A percentile compares a stretch with the other conserved stretches of the same genome.
Conservation (phyloP, 371 early-diverging fungal genomes). For the Sporodiniella umbellata region DNA sequence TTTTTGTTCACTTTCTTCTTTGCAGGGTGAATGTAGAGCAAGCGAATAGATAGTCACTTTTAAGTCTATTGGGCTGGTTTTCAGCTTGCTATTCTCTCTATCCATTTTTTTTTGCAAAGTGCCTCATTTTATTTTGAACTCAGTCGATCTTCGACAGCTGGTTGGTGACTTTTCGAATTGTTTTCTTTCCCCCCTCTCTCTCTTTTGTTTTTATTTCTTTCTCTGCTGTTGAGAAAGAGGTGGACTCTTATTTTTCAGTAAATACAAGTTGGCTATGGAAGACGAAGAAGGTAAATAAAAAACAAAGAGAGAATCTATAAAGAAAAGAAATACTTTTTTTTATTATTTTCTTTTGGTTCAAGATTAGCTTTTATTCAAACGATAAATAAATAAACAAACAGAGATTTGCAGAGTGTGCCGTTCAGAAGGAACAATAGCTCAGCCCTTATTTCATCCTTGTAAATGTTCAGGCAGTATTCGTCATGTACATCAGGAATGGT, state of each 20-base stretch:
- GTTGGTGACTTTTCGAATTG: background rate
- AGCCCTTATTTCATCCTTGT: slow-evolving; percentile 91
- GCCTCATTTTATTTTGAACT: too few relatives aligned
- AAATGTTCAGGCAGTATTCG: slow-evolving; percentile 92
- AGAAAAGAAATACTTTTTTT: too few relatives aligned
- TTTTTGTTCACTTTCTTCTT: too few relatives aligned
- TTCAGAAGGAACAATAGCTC: slow-evolving; percentile 67
- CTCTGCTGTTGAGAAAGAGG: too few relatives aligned
- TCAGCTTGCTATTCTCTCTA: too few relatives aligned
- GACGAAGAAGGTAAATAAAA: slow-evolving; percentile 11
- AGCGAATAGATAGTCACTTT: too few relatives aligned
- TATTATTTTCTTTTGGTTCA: background rate
- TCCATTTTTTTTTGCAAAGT: too few relatives aligned
- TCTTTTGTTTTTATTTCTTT: background rate
- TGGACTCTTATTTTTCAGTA: too few relatives aligned
- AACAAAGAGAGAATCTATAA: background rate
- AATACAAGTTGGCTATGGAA: slow-evolving; percentile 5
- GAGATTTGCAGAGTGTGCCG: slow-evolving; percentile 94
- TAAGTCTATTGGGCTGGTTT: too few relatives aligned
- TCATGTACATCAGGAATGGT: slow-evolving; percentile 90
- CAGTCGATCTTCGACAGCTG: too few relatives aligned
- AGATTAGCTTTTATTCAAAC: too few relatives aligned
- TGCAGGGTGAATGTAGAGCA: too few relatives aligned
- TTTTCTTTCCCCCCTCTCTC: background rate
- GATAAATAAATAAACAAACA: background rate